Percentiles rank a stretch among this genome's conserved stretches.
Conservation (phyloP, 305 asterid genomes). For the Fraxinus ornus region DNA sequence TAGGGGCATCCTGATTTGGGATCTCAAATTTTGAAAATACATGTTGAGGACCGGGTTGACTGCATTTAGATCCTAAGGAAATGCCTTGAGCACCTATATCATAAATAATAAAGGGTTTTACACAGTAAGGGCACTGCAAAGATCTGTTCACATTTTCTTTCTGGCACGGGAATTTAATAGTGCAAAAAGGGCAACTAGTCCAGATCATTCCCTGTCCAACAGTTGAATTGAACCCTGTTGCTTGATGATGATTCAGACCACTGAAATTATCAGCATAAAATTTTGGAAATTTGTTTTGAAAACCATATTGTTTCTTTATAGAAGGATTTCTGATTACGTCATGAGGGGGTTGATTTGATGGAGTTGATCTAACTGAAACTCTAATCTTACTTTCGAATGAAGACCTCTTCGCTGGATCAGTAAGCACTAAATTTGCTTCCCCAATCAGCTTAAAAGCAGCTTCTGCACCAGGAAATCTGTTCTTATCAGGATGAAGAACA, state of each 20-base stretch:
- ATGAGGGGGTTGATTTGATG: slow-evolving; percentile 35
- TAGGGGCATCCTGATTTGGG: slow-evolving; percentile 11
- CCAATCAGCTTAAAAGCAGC: slow-evolving; percentile 58
- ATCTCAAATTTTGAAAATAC: slow-evolving; percentile 27
- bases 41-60: slow-evolving; percentile 23
- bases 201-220: slow-evolving; percentile 31
- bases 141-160: slow-evolving; percentile 24
- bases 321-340: slow-evolving; percentile 29
- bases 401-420: slow-evolving; percentile 42
- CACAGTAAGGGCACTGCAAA: slow-evolving; percentile 39
- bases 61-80: slow-evolving; percentile 17
- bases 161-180: slow-evolving; percentile 27
- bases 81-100: slow-evolving; percentile 20
- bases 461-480: slow-evolving; percentile 57
- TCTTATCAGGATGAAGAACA: slow-evolving; percentile 59
- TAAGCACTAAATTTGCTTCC: slow-evolving; percentile 52
- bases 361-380: slow-evolving; percentile 27
- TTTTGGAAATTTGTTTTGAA: slow-evolving; percentile 24
- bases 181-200: slow-evolving; percentile 53
- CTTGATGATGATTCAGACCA: slow-evolving; percentile 36
- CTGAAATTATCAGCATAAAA: slow-evolving; percentile 19
- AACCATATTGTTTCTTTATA: slow-evolving; percentile 29
- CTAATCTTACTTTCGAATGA: slow-evolving; percentile 40
- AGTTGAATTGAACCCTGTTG: slow-evolving; percentile 24
- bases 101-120: slow-evolving; percentile 25